Conservation (phyloP, 768 basidiomycete genomes). For the Boletus vermiculosoides region DNA sequence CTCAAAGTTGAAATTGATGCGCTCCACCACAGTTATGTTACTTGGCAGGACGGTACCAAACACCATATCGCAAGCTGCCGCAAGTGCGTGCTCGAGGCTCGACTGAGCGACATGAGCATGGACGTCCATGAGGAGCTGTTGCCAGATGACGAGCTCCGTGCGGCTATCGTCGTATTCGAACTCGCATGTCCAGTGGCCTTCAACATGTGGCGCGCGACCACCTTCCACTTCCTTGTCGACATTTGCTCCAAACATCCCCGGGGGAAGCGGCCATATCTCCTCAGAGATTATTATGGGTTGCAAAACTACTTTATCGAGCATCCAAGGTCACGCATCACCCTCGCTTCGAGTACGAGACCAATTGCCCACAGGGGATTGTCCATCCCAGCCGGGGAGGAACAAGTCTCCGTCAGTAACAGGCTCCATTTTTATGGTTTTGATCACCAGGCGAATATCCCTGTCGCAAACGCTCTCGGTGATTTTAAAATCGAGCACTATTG, state of each 20-base stretch:
- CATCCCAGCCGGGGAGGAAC: too few relatives aligned
- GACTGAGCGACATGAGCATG: conserved; percentile 27
- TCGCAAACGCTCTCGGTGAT: too few relatives aligned
- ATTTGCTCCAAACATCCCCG: conserved; percentile 22
- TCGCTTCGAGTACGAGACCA: too few relatives aligned
- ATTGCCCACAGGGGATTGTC: too few relatives aligned
- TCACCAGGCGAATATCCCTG: too few relatives aligned
- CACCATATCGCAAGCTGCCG: neutral
- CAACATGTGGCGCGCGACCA: conserved; percentile 35
- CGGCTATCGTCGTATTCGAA: conserved; percentile 41
- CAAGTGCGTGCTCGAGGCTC: conserved; percentile 26
- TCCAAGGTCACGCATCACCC: too few relatives aligned
- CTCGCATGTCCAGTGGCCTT: conserved; percentile 37
- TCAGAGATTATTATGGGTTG: conserved; percentile 1
- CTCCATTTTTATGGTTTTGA: too few relatives aligned
- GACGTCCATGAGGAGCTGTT: conserved; percentile 46
- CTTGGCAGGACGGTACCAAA: too few relatives aligned
- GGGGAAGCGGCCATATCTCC: neutral
- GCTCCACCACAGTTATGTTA: neutral
- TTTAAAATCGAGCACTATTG: too few relatives aligned
- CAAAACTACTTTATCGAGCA: too few relatives aligned
- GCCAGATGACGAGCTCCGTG: conserved; percentile 25
- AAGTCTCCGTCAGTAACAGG: too few relatives aligned
- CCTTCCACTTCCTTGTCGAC: conserved; percentile 33
- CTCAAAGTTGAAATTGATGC: neutral